A percentile compares a stretch with the other conserved stretches of the same genome.
These are phyloP conservation scores for Rhodotorula kratochvilovae DNA, from an alignment of 768 basidiomycete species.

Conservation along the genomic window DNA sequence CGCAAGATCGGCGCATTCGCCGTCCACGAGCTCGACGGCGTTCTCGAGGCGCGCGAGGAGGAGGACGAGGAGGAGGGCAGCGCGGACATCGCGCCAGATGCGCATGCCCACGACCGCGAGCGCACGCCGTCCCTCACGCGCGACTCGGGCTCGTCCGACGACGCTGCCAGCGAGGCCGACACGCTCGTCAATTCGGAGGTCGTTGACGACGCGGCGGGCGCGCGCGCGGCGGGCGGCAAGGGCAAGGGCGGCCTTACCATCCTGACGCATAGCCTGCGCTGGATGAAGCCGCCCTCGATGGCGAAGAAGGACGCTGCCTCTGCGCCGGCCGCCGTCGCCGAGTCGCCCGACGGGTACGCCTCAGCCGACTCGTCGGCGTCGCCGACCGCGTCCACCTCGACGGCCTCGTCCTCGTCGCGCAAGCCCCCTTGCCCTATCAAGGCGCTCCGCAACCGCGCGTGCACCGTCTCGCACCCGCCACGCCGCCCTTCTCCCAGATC, in stretches of 20 bases:
- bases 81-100: no score
- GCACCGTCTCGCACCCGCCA: not conserved
- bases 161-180: not conserved
- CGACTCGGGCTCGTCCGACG: slow-evolving; percentile 1
- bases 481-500: not conserved
- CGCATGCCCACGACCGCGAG: not conserved
- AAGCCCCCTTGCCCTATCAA: not conserved
- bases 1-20: slow-evolving; percentile 3
- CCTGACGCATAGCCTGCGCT: not conserved
- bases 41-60: slow-evolving; percentile 12
- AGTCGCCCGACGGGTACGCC: not conserved
- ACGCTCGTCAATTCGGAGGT: slow-evolving; percentile 1
- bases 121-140: not conserved
- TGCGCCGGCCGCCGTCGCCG: not conserved
- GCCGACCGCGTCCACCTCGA: not conserved
- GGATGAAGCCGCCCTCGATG: not conserved
- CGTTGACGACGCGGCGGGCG: not conserved
- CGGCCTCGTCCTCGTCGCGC: not conserved
- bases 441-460: not conserved
- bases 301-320: not conserved
- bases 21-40: slow-evolving; percentile 16
- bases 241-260: not conserved
- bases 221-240: not conserved
- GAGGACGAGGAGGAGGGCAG: not conserved
- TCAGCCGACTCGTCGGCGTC: not conserved